Evolutionary conservation across 768 basidiomycete species (phyloP), one percentile per base, ranked within the genome.

Genomic region (button mushroom (Agaricus bisporus)): DNA sequence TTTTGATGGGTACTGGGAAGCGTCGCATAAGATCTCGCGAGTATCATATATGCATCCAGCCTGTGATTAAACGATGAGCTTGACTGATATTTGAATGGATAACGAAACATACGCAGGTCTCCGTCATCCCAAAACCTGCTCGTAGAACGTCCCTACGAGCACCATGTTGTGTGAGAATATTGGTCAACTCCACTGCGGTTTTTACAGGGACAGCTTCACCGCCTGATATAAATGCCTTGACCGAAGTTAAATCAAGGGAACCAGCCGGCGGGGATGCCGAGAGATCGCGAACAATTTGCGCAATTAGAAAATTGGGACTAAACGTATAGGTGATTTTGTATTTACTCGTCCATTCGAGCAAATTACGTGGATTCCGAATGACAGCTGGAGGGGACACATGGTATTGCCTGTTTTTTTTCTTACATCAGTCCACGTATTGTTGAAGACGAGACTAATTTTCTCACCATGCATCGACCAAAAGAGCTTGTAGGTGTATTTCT

Each of bases 71-170:
- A 8, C n/a, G 28, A n/a, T 35, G 38, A 41, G 12, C 50, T 17
- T 35, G 25, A 18, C 14, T 15, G 22, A 18, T 35, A 41, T 6
- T 17, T 4, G 14, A 4, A 22, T 1, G 8, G 4, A 42, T 36
- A 29, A 36, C 17, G n/a, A 20, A 15, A 51, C 50, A 7, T 37
- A 51, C 50, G n/a, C 50, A 43, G n/a, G 50, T 51, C 15, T 51
- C 50, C 32, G 50, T 51, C 50, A 51, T 51, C 5, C 50, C 50
- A 22, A 51, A 51, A 18, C 50, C 50, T n/a, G 50, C 50, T 14
- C 50, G 50, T n/a, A 51, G 42, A 44, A 51, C 50, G 44, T 51
- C 42, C 29, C 50, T 51, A 15, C 32, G 50, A 15, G 50, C 41
- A 4, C 50, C 50, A 15, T 42, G 43, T 43, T 15, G 41, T 2